Evolutionary conservation across 2,329 filamentous ascomycete species (phyloP), one percentile per base, ranked within the genome.

Genomic region (Stachybotrys elegans): DNA sequence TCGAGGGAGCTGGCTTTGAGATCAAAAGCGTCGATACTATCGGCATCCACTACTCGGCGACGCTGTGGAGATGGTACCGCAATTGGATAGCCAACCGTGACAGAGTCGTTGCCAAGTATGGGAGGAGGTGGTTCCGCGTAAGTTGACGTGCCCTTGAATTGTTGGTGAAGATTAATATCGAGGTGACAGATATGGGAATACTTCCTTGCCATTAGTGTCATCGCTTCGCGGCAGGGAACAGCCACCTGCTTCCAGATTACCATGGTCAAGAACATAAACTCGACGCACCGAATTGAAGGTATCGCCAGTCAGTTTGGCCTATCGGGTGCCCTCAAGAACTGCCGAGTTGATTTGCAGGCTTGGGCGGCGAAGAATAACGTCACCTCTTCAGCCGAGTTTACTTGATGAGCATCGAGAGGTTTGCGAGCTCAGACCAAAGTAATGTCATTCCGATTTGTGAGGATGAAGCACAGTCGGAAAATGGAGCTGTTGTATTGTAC

Each of bases 51-150:
- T 97, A 96, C 73, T 95, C 89, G 41, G 90, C 90, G 42, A 97
- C 93, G 22, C 74, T 98, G 50, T 97, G 93, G 93, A 81, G 88
- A 62, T 97, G 93, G 93, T 97, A 97, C 76, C 80, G 93, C 54
- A 97, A 97, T 79, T 97, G 93, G 93, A 79, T 96, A 66, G 89
- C 76, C 69, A 97, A 97, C 78, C 76, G 79, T 56, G 88, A 95
- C 47, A 94, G 95, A 75, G 87, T 96, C 49, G 81, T 86, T 68
- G 89, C 87, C 62, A 97, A 96, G 78, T 97, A n/a, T 63, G 93
- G 93, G 60, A 83, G 86, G 62, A 79, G 88, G 62, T 98, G 93
- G 93, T 98, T 88, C 81, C 84, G 92, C 67, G 87, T 91, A 78
- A 73, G 86, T 52, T 43, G n/a, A 20, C 40, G n/a, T n/a, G n/a